Evolutionary conservation across 371 early-diverging fungal species (phyloP).

Genomic region (Mortierella sp.): DNA sequence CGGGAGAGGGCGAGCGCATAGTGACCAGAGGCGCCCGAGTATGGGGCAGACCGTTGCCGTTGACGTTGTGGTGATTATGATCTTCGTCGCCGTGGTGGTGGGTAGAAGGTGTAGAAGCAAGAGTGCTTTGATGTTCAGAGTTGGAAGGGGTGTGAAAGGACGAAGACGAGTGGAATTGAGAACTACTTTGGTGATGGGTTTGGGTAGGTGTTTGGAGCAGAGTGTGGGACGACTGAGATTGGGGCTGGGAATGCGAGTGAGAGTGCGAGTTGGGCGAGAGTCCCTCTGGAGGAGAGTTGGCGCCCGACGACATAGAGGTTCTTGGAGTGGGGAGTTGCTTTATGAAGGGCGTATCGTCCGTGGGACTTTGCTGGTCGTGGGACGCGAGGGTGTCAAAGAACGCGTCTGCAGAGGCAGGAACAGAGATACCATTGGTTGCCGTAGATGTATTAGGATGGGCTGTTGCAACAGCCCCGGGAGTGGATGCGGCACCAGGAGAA

Average conservation of each 20-base stretch:
- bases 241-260: constrained; percentile 21
- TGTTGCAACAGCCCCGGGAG: background rate
- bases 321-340: constrained; percentile 47
- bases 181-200: constrained; percentile 9
- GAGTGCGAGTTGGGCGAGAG: constrained; percentile 17
- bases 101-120: constrained; percentile 25
- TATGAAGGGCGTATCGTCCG: constrained; percentile 4
- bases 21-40: constrained; percentile 11
- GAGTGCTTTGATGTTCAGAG: constrained; percentile 23
- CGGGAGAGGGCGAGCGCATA: constrained; percentile 26
- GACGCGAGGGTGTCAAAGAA: background rate
- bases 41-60: constrained; percentile 6
- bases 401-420: constrained; percentile 7
- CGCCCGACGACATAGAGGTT: constrained; percentile 39
- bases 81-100: background rate
- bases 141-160: constrained; percentile 16
- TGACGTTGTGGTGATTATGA: background rate
- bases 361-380: background rate
- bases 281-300: constrained; percentile 38
- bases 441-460: background rate
- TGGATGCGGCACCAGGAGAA: background rate
- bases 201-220: constrained; percentile 9
- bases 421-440: background rate
- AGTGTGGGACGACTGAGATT: constrained; percentile 13
- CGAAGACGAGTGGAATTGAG: background rate